Evolutionary conservation across 2,329 filamentous ascomycete species (phyloP), one percentile per base, ranked within the genome.

Genomic region (Thyridium curvatum): DNA sequence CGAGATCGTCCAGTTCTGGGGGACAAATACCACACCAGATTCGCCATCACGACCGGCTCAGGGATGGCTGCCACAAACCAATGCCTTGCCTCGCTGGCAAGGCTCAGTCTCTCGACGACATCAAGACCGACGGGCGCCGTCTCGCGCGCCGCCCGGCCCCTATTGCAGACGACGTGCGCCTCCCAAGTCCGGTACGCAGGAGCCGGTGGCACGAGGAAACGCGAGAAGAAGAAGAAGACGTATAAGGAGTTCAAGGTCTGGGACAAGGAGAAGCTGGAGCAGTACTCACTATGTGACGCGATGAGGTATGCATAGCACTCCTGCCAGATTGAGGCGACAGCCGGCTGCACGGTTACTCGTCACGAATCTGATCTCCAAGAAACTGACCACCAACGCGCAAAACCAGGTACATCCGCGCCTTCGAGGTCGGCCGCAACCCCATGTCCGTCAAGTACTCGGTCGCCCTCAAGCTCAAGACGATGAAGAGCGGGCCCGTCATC

Each of bases 281-380:
- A 86, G 54, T 95, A 84, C 55, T 78, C 88, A 1, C 72, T 98
- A 26, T 84, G 87, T 49, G 93, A 98, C 68, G 94, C 93, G 13
- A 93, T 98, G 79, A 79, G 90, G 87, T 88, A 65, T 41, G 72
- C 15, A 56, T 2, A 16, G 26, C 15, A 12, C 1, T 14, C 8
- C 29, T 38, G 13, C 3, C 33, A 14, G 4, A n/a, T n/a, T n/a
- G n/a, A n/a, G n/a, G n/a, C 7, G 10, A 14, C 9, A 16, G 21
- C 32, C 33, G 47, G 30, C 44, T 34, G 41, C 16, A 18, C 18
- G 32, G 17, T 18, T 38, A 38, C 41, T 41, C 44, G 39, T 43
- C n/a, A 8, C 34, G n/a, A 10, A 12, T 30, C 33, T 21, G 34
- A 30, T 34, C 36, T 45, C 17, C 26, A 12, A 37, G 12, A 12